phyloP scores from a whole-genome alignment of 2,329 filamentous ascomycete genomes.

The Ophiocordyceps australis region DNA sequence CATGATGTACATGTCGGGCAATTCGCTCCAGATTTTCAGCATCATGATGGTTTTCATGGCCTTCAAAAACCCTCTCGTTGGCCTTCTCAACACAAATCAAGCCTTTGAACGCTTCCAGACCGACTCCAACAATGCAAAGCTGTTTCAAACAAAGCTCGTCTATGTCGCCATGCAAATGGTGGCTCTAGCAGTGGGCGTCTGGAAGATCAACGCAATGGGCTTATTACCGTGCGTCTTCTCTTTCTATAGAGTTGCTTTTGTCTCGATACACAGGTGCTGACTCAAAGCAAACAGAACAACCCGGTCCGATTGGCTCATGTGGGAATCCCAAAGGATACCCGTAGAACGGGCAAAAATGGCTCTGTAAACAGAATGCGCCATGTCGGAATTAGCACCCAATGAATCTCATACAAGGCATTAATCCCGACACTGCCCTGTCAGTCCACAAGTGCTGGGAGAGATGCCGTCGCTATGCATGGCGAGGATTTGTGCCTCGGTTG shows the following conservation, averaged over 20 bases:
- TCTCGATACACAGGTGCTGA: neutral
- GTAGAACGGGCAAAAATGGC: slow-evolving; percentile 48
- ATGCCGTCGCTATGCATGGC: slow-evolving; percentile 4
- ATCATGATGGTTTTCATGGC: slow-evolving; percentile 99
- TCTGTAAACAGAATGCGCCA: slow-evolving; percentile 1
- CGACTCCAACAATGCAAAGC: slow-evolving; percentile 51
- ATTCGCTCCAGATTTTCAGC: slow-evolving; percentile 94
- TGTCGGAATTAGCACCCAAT: neutral
- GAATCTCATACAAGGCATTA: no score
- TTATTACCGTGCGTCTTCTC: slow-evolving; percentile 56
- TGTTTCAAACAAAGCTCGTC: slow-evolving; percentile 70
- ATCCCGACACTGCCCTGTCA: no score
- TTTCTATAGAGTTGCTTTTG: neutral
- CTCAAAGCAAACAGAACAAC: slow-evolving; percentile 48
- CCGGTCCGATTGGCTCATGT: slow-evolving; percentile 91
- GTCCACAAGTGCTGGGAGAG: no score
- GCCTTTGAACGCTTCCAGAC: slow-evolving; percentile 89
- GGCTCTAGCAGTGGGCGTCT: slow-evolving; percentile 70
- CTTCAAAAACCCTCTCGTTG: slow-evolving; percentile 89
- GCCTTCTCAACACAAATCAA: slow-evolving; percentile 63
- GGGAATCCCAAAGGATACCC: slow-evolving; percentile 62
- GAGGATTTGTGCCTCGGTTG: no score
- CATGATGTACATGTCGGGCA: slow-evolving; percentile 99
- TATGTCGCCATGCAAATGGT: slow-evolving; percentile 79
- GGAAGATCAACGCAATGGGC: slow-evolving; percentile 96